Evolutionary conservation across 129 eudicot species (phyloP), one percentile per base, ranked within the genome.

Genomic region (Pittosporum tobira): DNA sequence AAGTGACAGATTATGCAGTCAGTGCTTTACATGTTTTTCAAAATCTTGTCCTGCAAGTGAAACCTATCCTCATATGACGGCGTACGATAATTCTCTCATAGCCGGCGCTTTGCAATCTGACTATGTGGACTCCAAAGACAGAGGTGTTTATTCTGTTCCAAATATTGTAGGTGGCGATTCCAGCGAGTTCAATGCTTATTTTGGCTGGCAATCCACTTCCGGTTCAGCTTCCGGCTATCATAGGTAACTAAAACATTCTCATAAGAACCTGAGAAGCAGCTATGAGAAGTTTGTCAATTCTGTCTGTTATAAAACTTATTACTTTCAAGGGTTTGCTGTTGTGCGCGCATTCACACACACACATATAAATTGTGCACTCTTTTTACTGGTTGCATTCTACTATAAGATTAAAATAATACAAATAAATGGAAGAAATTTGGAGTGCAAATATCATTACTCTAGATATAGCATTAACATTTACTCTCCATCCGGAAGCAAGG

Each of bases 61-160:
- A 18, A 54, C 88, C 22, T 84, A 84, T 58, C 94, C 94, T 0
- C 94, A 84, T 29, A 84, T 84, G 94, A 84, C 85, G 52, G 85
- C 85, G 22, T 72, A 48, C 61, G 94, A 84, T 13, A 54, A 81
- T 64, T 34, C 85, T 0, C 82, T 81, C 6, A 63, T 84, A 15
- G 78, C 78, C 0, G 94, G 83, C 4, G 84, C 94, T 1, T 66
- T 75, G 64, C 88, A 81, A 62, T 84, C 94, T n/a, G 94, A 84
- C 48, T 81, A 62, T 29, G 88, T 84, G 30, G 62, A 71, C 25
- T 52, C 85, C 10, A 73, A 69, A 20, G 94, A 84, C 48, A 81
- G 74, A 64, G 85, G 88, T 13, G 85, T 84, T 54, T 84, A 84
- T 67, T 81, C 94, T 0, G 94, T 84, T 1, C 94, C 85, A 1